Percentiles rank a stretch among this genome's conserved stretches.
Conservation (phyloP, 1,139 yeast species). For the Magnusiomyces suaveolens region DNA sequence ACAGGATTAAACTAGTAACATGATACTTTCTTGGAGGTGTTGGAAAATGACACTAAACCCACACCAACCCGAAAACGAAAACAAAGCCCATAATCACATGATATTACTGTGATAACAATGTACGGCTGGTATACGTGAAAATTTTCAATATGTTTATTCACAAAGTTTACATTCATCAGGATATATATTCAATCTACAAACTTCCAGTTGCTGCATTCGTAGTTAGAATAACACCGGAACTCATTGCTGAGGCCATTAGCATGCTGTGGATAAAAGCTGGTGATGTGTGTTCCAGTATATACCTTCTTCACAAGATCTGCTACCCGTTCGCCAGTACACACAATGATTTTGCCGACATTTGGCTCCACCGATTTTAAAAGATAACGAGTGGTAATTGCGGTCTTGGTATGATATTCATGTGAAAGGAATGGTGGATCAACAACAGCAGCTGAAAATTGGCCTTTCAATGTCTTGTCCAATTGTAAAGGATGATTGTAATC, state of each 20-base stretch:
- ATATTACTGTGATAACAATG: background rate
- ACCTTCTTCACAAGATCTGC: slow-evolving; percentile 45
- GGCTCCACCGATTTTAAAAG: slow-evolving; percentile 36
- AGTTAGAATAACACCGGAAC: slow-evolving; percentile 74
- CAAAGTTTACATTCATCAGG: background rate
- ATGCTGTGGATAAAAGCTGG: slow-evolving; percentile 69
- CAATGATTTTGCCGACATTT: slow-evolving; percentile 44
- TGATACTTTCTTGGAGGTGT: no score
- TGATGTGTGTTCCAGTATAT: slow-evolving; percentile 56
- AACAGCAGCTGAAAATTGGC: slow-evolving; percentile 62
- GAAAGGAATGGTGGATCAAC: slow-evolving; percentile 87
- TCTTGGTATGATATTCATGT: slow-evolving; percentile 66
- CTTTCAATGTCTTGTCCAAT: slow-evolving; percentile 48
- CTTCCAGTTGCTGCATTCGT: slow-evolving; percentile 50
- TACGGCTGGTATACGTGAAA: background rate
- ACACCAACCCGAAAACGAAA: no score
- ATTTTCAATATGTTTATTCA: background rate
- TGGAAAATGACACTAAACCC: no score
- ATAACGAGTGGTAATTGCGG: slow-evolving; percentile 58
- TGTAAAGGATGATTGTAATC: slow-evolving; percentile 64
- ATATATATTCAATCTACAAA: slow-evolving; percentile 19
- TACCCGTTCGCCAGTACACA: slow-evolving; percentile 90
- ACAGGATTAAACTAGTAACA: no score
- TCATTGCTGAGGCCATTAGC: slow-evolving; percentile 81
- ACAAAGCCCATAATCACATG: background rate